These are phyloP conservation scores for Microstegium vimineum DNA, from an alignment of 176 grass and related monocot genomes.

Conservation along the genomic window DNA sequence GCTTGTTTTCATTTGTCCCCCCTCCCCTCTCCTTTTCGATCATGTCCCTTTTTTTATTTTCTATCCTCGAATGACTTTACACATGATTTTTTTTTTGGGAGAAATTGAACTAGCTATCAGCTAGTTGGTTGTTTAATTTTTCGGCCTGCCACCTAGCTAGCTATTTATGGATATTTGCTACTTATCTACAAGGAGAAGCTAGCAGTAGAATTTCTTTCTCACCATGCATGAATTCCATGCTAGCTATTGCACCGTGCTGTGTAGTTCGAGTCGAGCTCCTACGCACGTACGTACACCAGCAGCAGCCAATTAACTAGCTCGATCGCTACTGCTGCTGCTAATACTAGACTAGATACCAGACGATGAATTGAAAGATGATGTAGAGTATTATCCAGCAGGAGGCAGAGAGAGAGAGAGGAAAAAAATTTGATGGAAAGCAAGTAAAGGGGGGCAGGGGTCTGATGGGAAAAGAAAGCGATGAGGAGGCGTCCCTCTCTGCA, in stretches of 20 bases:
- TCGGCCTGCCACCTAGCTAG: neutral
- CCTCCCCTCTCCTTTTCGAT: neutral
- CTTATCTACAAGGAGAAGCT: no score
- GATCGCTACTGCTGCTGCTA: neutral
- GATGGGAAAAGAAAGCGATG: slow-evolving; percentile 35
- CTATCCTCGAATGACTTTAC: neutral
- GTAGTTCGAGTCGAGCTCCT: neutral
- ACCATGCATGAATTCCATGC: neutral
- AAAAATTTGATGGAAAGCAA: slow-evolving; percentile 4
- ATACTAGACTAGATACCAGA: neutral
- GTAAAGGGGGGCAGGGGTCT: neutral
- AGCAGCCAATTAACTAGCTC: neutral
- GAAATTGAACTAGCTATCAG: no score
- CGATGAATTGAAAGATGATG: neutral
- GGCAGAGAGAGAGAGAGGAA: neutral
- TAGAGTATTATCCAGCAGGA: neutral
- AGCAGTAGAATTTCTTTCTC: neutral
- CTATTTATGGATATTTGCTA: neutral
- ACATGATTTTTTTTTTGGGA: neutral
- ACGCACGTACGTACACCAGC: neutral
- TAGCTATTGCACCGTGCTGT: neutral
- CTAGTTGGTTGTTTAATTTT: neutral
- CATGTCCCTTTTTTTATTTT: neutral
- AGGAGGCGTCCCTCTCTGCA: slow-evolving; percentile 46
- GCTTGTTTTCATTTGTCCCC: slow-evolving; percentile 50